A percentile compares a stretch with the other conserved stretches of the same genome.
Conservation (phyloP, 2,329 filamentous ascomycete genomes). For the Colletotrichum lentis region DNA sequence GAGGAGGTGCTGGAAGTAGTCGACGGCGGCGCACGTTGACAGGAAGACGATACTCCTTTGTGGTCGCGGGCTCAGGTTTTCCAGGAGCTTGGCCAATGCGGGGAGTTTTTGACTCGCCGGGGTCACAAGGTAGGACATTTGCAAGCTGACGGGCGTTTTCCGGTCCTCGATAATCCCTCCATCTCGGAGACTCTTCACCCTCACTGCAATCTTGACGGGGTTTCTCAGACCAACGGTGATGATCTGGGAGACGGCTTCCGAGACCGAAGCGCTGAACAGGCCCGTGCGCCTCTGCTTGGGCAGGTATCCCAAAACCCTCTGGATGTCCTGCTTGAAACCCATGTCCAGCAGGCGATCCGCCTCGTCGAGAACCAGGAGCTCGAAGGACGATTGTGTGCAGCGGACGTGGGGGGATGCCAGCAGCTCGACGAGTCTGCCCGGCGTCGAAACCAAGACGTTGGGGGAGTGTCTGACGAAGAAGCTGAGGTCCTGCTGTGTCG, state of each 20-base stretch:
- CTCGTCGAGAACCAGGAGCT: constrained; percentile 92
- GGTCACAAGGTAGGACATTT: constrained; percentile 83
- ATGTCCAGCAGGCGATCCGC: constrained; percentile 91
- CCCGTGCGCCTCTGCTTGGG: constrained; percentile 95
- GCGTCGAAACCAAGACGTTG: constrained; percentile 89
- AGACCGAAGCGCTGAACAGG: constrained; percentile 94
- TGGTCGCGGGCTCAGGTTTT: constrained; percentile 74
- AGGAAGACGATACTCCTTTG: constrained; percentile 91
- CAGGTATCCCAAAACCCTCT: constrained; percentile 81
- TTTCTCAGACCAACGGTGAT: constrained; percentile 92
- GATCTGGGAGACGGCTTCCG: constrained; percentile 91
- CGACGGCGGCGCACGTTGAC: constrained; percentile 91
- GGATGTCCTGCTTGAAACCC: constrained; percentile 90
- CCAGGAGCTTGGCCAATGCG: constrained; percentile 74
- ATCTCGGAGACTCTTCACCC: constrained; percentile 76
- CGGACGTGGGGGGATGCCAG: constrained; percentile 87
- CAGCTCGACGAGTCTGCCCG: constrained; percentile 87
- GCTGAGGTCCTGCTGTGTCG: constrained; percentile 85
- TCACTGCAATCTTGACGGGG: constrained; percentile 92
- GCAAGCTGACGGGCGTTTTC: constrained; percentile 88
- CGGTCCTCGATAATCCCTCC: constrained; percentile 78
- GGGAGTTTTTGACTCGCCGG: constrained; percentile 84
- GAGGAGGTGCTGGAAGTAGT: constrained; percentile 88
- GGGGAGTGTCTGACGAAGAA: constrained; percentile 84
- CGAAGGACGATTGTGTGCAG: constrained; percentile 87